Conservation (phyloP, 306 rosid species). For the Inga oerstediana region DNA sequence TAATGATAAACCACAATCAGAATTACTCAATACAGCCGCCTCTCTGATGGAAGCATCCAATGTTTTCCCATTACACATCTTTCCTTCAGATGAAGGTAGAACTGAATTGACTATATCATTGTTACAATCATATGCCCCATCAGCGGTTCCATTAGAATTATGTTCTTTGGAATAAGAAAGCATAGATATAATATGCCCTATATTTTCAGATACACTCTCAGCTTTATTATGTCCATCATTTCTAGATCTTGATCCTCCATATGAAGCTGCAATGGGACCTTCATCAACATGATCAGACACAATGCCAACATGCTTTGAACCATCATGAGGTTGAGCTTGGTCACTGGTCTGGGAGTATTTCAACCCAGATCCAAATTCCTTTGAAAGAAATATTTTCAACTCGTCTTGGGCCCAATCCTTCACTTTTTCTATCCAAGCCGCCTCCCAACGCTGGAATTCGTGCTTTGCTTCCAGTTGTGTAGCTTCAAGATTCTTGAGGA, state of each 20-base stretch:
- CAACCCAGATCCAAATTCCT: neutral
- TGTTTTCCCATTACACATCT: conserved; percentile 9
- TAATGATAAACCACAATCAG: neutral
- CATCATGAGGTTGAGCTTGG: neutral
- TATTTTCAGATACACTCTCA: conserved; percentile 4
- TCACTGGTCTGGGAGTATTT: neutral
- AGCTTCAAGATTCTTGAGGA: neutral
- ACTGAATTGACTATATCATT: neutral
- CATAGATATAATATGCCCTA: conserved; percentile 21
- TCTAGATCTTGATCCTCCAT: neutral
- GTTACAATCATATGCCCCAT: conserved; percentile 27
- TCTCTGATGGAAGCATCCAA: conserved; percentile 29
- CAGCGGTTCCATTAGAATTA: conserved; percentile 28
- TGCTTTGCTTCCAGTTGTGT: neutral
- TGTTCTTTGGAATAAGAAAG: conserved; percentile 33
- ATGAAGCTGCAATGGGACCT: neutral
- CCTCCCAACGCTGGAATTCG: neutral
- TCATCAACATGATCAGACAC: neutral
- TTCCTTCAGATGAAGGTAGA: conserved; percentile 31
- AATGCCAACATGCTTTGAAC: neutral
- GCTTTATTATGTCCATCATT: neutral
- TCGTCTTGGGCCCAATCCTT: neutral
- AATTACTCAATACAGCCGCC: neutral
- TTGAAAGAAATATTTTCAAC: neutral
- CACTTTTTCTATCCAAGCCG: neutral